Evolutionary conservation across 2,329 filamentous ascomycete species (phyloP), one percentile per base, ranked within the genome.

Genomic region (Pseudocercospora fijiensis): DNA sequence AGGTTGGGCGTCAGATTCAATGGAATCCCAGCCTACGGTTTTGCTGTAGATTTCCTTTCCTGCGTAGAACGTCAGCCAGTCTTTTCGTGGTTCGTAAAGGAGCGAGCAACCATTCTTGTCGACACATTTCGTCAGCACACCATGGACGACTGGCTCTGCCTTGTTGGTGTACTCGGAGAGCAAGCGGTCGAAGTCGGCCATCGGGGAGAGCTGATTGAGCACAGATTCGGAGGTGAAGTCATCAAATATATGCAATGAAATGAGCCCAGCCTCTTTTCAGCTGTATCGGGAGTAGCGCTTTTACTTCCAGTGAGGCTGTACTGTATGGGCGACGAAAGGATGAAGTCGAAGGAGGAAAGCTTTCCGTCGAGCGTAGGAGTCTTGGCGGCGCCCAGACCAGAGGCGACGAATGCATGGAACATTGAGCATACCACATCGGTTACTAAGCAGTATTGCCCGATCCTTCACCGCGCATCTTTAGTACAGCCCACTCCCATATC

Each of bases 1-100:
- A 2, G 72, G 67, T 16, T 67, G 57, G n/a, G 68, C 58, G 22
- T 67, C 59, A 5, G 61, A 56, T 20, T 56, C 49, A 18, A 68
- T 20, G 10, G 59, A 65, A 30, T 26, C 33, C n/a, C 64, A 59
- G 47, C 69, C 69, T 33, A 67, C 65, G n/a, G 62, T 47, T 64
- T 67, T 69, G 13, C 62, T 53, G 37, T 69, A 70, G 53, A 65
- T 51, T 9, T 30, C 27, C 6, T 37, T 33, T 24, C 61, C 61
- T 63, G 30, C 16, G 18, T 5, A 28, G 16, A 13, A 18, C 20
- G 33, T 24, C 41, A 47, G 33, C 20, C 20, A 33, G 26, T 5
- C 1, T 33, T 22, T 57, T n/a, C 27, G 16, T 43, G 4, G 9
- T 41, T 5, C 22, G 45, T 4, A 11, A 24, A 24, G 22, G 59